Evolutionary conservation across 2,329 filamentous ascomycete species (phyloP), one percentile per base, ranked within the genome.

Genomic region (Penicillium sclerotigenum): DNA sequence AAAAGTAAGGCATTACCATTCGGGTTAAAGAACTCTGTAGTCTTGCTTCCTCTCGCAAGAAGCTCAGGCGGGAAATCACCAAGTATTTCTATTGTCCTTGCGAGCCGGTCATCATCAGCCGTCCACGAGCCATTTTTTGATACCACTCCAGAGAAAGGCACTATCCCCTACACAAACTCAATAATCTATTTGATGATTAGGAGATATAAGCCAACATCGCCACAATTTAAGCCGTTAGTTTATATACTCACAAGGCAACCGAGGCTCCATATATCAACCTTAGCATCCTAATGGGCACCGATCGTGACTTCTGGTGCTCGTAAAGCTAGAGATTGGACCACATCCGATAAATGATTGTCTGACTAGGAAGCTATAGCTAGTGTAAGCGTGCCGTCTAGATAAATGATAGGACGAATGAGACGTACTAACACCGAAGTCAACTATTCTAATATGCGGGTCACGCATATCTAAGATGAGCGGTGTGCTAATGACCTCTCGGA

Each of bases 231-330:
- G 41, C 13, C 64, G 34, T 62, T 68, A 47, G 43, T 20, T 40
- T 22, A 38, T n/a, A 38, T 53, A 50, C 65, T 66, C 59, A 69
- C 65, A 31, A 69, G 59, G 41, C 68, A 70, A 48, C 66, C 66
- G 10, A 69, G 62, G 53, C 62, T 71, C 68, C 67, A 69, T 46
- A 69, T 67, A 64, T 71, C 67, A 6, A 68, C 66, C 16, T 42
- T 54, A 36, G 43, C 45, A 48, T 61, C 63, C 68, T 64, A 70
- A 7, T 58, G 57, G 33, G 62, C 65, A 24, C 64, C 66, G 10
- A 71, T 66, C 9, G 38, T 42, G 13, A 42, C 22, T 42, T 42
- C 38, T n/a, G 38, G 38, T 42, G 20, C 38, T 42, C 22, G 20
- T 42, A 42, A 42, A 42, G 22, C 22, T 16, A 22, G 38, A 8